These are phyloP conservation scores for Bruguiera gymnorhiza DNA, from an alignment of 345 rosid species.

Conservation along the genomic window DNA sequence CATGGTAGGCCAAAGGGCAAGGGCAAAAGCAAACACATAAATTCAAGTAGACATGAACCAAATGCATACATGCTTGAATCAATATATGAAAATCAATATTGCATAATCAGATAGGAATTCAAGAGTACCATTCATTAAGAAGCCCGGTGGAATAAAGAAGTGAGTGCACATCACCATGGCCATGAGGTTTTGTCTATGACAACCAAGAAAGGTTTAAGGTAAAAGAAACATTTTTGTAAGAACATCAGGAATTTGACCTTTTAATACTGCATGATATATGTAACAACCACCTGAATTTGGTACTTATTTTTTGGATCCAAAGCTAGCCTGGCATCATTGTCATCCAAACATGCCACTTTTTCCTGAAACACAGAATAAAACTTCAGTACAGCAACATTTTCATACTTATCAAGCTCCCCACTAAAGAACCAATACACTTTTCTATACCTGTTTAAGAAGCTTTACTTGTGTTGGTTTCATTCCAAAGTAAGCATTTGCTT, in stretches of 20 bases:
- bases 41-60: background rate
- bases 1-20: background rate
- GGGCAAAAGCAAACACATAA: constrained; percentile 1
- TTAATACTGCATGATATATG: background rate
- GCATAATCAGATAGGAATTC: constrained; percentile 13
- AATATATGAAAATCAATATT: background rate
- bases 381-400: background rate
- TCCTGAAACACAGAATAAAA: constrained; percentile 45
- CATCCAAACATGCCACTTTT: constrained; percentile 96
- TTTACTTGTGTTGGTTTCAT: constrained; percentile 82
- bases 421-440: background rate
- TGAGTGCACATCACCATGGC: constrained; percentile 95
- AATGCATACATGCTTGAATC: constrained; percentile 6
- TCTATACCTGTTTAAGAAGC: constrained; percentile 83
- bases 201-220: constrained; percentile 22
- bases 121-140: constrained; percentile 59
- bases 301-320: constrained; percentile 73
- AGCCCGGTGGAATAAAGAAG: constrained; percentile 88
- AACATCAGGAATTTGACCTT: background rate
- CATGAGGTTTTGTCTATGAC: constrained; percentile 93
- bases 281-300: constrained; percentile 73
- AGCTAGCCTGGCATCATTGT: constrained; percentile 89
- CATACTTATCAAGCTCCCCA: background rate
- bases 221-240: background rate
- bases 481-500: constrained; percentile 78